These are phyloP conservation scores for Balakata baccata DNA, from an alignment of 345 rosid genomes.

Conservation along the genomic window DNA sequence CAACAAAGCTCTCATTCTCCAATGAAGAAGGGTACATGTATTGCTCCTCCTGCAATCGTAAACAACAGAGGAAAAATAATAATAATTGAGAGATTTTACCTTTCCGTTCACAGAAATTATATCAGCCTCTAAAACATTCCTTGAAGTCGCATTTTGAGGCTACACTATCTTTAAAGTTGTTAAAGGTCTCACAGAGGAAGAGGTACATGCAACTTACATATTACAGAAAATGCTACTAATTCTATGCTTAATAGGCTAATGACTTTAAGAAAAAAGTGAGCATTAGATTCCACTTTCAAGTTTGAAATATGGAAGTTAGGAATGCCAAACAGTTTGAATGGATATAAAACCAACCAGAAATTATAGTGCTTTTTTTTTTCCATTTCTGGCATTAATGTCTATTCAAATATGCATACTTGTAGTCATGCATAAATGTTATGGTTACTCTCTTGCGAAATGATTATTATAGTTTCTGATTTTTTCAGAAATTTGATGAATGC, in stretches of 20 bases:
- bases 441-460: background rate
- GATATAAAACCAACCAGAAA: background rate
- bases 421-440: background rate
- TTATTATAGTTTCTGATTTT: background rate
- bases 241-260: background rate
- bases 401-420: background rate
- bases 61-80: background rate
- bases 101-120: background rate
- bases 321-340: background rate
- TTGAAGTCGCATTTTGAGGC: background rate
- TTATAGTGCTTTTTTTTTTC: background rate
- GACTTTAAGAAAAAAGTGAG: background rate
- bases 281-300: background rate
- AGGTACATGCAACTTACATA: background rate
- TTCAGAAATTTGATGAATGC: background rate
- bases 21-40: slow-evolving; percentile 78
- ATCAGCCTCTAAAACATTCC: background rate
- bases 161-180: background rate
- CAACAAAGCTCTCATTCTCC: slow-evolving; percentile 66
- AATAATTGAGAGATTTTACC: background rate
- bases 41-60: slow-evolving; percentile 67
- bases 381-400: background rate
- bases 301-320: background rate
- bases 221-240: background rate
- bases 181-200: background rate